Evolutionary conservation across 225 moss, liverwort and hornwort genomes (phyloP).

Genomic region (Physcomitrium patens): DNA sequence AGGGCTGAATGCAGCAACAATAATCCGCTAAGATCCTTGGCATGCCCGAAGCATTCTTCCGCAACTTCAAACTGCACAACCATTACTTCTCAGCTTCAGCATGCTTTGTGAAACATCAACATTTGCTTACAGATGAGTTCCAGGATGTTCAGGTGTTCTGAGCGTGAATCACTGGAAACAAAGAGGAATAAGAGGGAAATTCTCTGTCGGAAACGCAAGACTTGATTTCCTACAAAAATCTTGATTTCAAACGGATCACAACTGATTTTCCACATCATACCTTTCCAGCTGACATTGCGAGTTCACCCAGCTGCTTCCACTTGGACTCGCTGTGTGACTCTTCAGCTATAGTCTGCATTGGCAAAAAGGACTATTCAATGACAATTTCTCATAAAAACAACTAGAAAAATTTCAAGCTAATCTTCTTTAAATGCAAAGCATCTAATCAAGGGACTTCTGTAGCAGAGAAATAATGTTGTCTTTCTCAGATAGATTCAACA

Average conservation of each 20-base stretch:
- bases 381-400: neutral
- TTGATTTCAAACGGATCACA: neutral
- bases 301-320: slow-evolving; percentile 95
- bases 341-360: slow-evolving; percentile 74
- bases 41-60: slow-evolving; percentile 87
- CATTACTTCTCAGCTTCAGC: slow-evolving; percentile 21
- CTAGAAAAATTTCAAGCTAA: neutral
- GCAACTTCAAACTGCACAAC: slow-evolving; percentile 83
- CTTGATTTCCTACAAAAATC: no score
- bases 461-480: no score
- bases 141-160: slow-evolving; percentile 5
- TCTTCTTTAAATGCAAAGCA: no score
- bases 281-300: slow-evolving; percentile 95
- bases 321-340: slow-evolving; percentile 96
- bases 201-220: no score
- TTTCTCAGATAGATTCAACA: no score
- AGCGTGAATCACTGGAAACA: neutral
- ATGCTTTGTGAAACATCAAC: neutral
- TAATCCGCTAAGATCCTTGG: slow-evolving; percentile 91
- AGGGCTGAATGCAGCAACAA: slow-evolving; percentile 88
- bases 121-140: slow-evolving; percentile 1
- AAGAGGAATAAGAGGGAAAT: no score
- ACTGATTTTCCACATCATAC: slow-evolving; percentile 34
- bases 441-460: no score
- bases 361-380: slow-evolving; percentile 9